phyloP scores from a whole-genome alignment of 2,329 filamentous ascomycete genomes.

The Botryosphaeria agaves region DNA sequence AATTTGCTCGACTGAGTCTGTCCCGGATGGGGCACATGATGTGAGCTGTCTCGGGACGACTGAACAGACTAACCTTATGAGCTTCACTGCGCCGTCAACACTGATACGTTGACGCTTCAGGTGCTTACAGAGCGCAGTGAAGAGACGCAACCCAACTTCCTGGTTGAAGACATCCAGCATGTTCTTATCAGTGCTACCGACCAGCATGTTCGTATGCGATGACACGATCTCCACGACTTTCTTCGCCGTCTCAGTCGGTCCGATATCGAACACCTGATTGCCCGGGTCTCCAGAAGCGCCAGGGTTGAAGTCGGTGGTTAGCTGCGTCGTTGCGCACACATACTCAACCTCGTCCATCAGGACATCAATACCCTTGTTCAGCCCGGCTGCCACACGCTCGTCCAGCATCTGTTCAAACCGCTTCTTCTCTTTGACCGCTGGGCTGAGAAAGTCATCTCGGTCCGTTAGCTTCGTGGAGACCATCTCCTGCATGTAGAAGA shows the following conservation, averaged over 20 bases:
- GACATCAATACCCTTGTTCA: constrained; percentile 96
- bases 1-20: too few species aligned
- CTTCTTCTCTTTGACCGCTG: constrained; percentile 88
- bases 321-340: constrained; percentile 74
- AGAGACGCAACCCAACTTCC: constrained; percentile 85
- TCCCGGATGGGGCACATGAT: neutral
- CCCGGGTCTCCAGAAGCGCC: constrained; percentile 16
- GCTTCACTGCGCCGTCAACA: constrained; percentile 72
- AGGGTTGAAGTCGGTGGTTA: constrained; percentile 82
- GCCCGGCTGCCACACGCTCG: constrained; percentile 81
- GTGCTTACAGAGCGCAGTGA: constrained; percentile 87
- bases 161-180: constrained; percentile 98
- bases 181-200: constrained; percentile 90
- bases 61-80: constrained; percentile 45
- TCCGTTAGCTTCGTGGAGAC: constrained; percentile 68
- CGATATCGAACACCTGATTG: constrained; percentile 34
- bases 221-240: constrained; percentile 73
- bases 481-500: constrained; percentile 95
- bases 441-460: constrained; percentile 85
- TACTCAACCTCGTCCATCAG: constrained; percentile 98
- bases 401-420: constrained; percentile 98
- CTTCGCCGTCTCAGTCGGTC: constrained; percentile 61
- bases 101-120: constrained; percentile 89
- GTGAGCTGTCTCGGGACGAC: neutral
- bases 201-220: constrained; percentile 80